These are phyloP conservation scores for Lantana camara DNA, from an alignment of 257 asterid genomes.

Conservation along the genomic window DNA sequence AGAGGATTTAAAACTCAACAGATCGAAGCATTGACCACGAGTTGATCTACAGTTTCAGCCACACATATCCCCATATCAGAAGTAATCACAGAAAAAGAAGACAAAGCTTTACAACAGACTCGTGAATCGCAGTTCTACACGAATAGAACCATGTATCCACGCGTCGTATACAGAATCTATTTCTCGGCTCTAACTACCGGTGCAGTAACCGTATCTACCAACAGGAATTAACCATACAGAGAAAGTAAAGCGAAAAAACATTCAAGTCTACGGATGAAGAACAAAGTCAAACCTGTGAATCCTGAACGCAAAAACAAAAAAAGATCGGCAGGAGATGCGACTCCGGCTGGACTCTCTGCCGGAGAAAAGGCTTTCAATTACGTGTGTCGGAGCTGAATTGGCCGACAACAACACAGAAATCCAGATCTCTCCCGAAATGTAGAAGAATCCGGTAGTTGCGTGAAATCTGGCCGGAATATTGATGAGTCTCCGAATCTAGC, in stretches of 20 bases:
- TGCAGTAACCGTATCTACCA: slow-evolving; percentile 30
- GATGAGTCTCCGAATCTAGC: slow-evolving; percentile 9
- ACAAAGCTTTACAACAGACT: slow-evolving; percentile 18
- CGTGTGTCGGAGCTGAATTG: slow-evolving; percentile 18
- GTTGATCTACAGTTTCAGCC: not conserved
- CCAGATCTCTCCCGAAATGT: slow-evolving; percentile 36
- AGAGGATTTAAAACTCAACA: slow-evolving; percentile 27
- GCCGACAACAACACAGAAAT: not conserved
- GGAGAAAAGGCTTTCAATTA: slow-evolving; percentile 13
- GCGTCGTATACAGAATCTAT: slow-evolving; percentile 30
- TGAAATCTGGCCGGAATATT: slow-evolving; percentile 31
- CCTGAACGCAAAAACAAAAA: not conserved
- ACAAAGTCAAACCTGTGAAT: slow-evolving; percentile 38
- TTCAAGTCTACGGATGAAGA: not conserved
- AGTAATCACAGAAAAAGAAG: slow-evolving; percentile 1
- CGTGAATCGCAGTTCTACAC: slow-evolving; percentile 14
- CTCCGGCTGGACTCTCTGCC: slow-evolving; percentile 28
- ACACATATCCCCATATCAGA: slow-evolving; percentile 26
- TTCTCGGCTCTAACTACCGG: slow-evolving; percentile 25
- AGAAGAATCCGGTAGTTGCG: slow-evolving; percentile 29
- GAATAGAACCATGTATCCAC: slow-evolving; percentile 20
- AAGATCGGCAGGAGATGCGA: slow-evolving; percentile 24
- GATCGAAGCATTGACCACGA: slow-evolving; percentile 24
- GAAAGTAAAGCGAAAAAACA: slow-evolving; percentile 10
- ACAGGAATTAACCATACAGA: slow-evolving; percentile 12